Conservation (phyloP, 2,329 filamentous ascomycete species). For the Trichoderma simmonsii region DNA sequence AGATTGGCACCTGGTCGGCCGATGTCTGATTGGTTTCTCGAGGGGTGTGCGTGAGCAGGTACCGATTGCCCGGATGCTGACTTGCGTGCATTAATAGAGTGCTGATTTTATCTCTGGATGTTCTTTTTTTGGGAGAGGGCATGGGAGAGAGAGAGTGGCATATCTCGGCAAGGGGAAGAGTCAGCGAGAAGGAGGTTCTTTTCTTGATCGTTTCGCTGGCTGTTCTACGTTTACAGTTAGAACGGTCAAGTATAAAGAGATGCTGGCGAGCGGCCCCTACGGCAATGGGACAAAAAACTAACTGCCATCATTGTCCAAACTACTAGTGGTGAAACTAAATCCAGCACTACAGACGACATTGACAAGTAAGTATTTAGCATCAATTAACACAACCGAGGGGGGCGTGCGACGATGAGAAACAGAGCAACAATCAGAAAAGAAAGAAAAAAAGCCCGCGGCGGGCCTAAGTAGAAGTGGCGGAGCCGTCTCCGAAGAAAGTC, state of each 20-base stretch:
- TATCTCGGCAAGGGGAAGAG: neutral
- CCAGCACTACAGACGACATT: neutral
- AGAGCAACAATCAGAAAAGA: neutral
- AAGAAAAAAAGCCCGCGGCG: neutral
- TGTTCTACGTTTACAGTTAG: neutral
- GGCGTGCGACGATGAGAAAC: neutral
- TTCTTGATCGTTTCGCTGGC: neutral
- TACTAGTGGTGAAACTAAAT: neutral
- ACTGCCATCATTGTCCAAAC: neutral
- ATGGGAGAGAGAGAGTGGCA: neutral
- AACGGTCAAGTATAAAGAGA: neutral
- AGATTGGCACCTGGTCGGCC: neutral
- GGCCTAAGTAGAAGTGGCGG: neutral
- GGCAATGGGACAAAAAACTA: neutral
- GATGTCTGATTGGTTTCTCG: neutral
- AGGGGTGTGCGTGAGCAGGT: neutral
- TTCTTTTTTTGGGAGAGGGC: neutral
- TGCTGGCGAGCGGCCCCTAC: neutral
- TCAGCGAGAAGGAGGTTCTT: neutral
- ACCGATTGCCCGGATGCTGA: slow-evolving; percentile 5
- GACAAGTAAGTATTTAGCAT: neutral
- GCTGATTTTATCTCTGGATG: neutral
- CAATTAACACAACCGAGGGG: neutral
- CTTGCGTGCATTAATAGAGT: neutral
- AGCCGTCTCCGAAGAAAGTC: neutral